Base-by-base conservation (phyloP, 2,329 filamentous ascomycete species). In the Colletotrichum sp. region DNA sequence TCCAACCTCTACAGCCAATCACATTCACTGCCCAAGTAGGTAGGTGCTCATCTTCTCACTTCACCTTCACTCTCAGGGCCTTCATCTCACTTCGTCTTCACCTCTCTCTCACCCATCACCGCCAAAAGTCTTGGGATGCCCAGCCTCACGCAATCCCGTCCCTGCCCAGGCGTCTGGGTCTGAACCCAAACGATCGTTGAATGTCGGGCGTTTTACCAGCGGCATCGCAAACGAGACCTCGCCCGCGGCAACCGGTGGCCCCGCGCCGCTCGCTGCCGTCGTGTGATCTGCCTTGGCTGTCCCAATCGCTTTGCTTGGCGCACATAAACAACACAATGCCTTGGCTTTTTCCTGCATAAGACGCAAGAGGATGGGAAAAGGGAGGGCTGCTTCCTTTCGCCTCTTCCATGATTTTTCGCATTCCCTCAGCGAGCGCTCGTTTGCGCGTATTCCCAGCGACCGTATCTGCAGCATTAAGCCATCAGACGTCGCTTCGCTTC, bases 201-300 rank as follows among this genome's bases (percentile, higher is more conserved):
- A 30, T 32, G 26, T n/a, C 62, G 12, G 38, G 36, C 30, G 62
- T 66, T 52, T 66, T 38, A 66, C 62, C 62, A 52, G 36, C 32
- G 36, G 8, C 60, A 38, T 64, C 60, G 60, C 26, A 60, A 64
- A 64, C 32, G n/a, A 52, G 10, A 32, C n/a, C 30, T 43, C 32
- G 61, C 34, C 61, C 13, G 32, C 38, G 38, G 62, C 62, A 66
- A 66, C 62, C 36, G 38, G 38, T 64, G 28, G 61, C 32, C 61
- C 61, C 61, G 26, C 34, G 32, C 61, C 61, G 32, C 38, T 15
- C 21, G 38, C 73, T 75, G 69, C 73, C 73, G 62, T 28, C 61
- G 73, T 75, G 43, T 75, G 58, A 73, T 76, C 73, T 73, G 36
- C 70, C 73, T 76, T 76, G 73, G 73, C 70, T 70, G 73, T 24